Percentiles rank a stretch among this genome's conserved stretches.
phyloP scores from a whole-genome alignment of 129 eudicot species.

The Oenanthe sinensis region DNA sequence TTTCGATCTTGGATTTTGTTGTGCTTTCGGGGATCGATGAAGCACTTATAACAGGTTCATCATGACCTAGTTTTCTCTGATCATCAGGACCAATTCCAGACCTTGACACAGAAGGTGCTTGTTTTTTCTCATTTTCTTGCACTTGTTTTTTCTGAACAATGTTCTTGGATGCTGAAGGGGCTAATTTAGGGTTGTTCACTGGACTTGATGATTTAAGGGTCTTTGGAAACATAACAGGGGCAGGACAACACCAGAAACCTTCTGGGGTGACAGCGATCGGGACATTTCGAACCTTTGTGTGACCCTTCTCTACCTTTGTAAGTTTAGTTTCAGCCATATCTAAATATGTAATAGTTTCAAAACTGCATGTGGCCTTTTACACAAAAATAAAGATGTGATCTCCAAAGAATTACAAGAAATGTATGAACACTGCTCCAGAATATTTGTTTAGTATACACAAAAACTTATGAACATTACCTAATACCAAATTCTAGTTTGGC shows the following conservation, averaged over 20 bases:
- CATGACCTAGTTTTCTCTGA: conserved; percentile 24
- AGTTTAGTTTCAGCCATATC: conserved; percentile 76
- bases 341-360: conserved; percentile 14
- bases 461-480: neutral
- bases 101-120: conserved; percentile 33
- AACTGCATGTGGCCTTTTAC: conserved; percentile 11
- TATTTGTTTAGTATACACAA: no score
- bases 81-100: conserved; percentile 35
- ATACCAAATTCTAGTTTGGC: neutral
- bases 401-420: neutral
- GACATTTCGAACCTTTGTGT: conserved; percentile 76
- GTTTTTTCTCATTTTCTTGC: conserved; percentile 34
- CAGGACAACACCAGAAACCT: conserved; percentile 98
- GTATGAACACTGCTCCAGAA: neutral
- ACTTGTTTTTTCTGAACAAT: conserved; percentile 57
- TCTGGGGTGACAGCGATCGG: conserved; percentile 98
- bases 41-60: conserved; percentile 35
- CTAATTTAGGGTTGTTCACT: conserved; percentile 50
- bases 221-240: conserved; percentile 89
- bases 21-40: conserved; percentile 31
- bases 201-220: conserved; percentile 50
- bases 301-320: conserved; percentile 51
- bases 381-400: neutral
- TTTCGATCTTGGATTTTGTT: conserved; percentile 40
- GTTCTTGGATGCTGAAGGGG: conserved; percentile 27